These are phyloP conservation scores for Candida cerambycidarum DNA, from an alignment of 805 yeast species.

Conservation along the genomic window DNA sequence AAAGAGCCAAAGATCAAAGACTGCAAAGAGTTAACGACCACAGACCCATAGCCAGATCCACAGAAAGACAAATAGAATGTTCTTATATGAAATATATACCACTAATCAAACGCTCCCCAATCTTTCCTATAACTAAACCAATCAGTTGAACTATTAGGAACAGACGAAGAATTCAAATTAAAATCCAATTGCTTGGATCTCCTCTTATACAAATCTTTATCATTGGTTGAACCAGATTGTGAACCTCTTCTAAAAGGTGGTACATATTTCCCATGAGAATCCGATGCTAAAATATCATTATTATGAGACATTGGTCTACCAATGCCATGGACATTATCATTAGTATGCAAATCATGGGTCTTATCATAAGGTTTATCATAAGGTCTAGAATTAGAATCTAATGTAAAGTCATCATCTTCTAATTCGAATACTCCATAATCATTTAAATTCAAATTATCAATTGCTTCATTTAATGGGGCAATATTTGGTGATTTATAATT, in stretches of 20 bases:
- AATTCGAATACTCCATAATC: slow-evolving; percentile 40
- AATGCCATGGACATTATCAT: slow-evolving; percentile 1
- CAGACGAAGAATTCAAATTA: slow-evolving; percentile 8
- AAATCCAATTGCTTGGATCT: not conserved
- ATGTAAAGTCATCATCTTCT: slow-evolving; percentile 42
- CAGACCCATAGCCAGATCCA: too few species aligned
- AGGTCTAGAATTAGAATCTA: slow-evolving; percentile 7
- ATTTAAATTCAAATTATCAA: slow-evolving; percentile 31
- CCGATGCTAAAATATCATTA: slow-evolving; percentile 14
- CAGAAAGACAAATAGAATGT: too few species aligned
- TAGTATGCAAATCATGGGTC: slow-evolving; percentile 2
- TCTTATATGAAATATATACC: too few species aligned
- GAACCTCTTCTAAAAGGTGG: slow-evolving; percentile 72
- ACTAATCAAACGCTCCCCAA: slow-evolving; percentile 27
- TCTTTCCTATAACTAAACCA: slow-evolving; percentile 26
- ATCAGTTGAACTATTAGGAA: slow-evolving; percentile 16
- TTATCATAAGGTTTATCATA: slow-evolving; percentile 10
- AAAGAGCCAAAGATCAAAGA: too few species aligned
- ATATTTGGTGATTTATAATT: slow-evolving; percentile 33
- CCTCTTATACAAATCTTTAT: slow-evolving; percentile 2
- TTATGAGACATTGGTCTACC: slow-evolving; percentile 16
- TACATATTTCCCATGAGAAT: slow-evolving; percentile 55
- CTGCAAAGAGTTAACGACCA: too few species aligned
- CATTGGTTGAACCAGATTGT: slow-evolving; percentile 17
- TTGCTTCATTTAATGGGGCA: slow-evolving; percentile 35